Conservation (phyloP, 805 yeast genomes). For the Lipomyces orientalis region DNA sequence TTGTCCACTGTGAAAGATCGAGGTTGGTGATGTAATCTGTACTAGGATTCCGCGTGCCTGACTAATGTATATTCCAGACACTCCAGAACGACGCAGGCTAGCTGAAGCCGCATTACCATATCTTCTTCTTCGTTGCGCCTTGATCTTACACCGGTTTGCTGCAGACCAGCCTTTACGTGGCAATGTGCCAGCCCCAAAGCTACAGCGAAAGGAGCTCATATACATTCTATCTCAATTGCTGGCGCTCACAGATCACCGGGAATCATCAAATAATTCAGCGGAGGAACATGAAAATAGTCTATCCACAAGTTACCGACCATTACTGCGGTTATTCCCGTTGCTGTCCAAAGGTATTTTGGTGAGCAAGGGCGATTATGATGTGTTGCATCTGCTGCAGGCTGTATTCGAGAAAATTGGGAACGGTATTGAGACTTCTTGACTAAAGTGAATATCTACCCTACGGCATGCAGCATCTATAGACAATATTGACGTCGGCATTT, state of each 20-base stretch:
- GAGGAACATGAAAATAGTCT: neutral
- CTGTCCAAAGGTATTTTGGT: constrained; percentile 36
- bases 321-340: constrained; percentile 30
- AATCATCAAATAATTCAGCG: constrained; percentile 10
- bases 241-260: constrained; percentile 17
- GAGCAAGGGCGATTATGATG: constrained; percentile 28
- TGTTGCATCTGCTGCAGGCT: constrained; percentile 30
- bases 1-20: constrained; percentile 45
- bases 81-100: constrained; percentile 32
- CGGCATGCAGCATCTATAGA: neutral
- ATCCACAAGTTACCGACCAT: constrained; percentile 27
- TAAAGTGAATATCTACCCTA: neutral
- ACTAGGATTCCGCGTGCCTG: neutral
- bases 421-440: constrained; percentile 6
- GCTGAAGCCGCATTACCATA: constrained; percentile 51
- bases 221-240: constrained; percentile 38
- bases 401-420: constrained; percentile 34
- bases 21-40: constrained; percentile 29
- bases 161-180: constrained; percentile 66
- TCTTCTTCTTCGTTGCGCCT: constrained; percentile 62
- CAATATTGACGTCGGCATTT: neutral
- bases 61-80: constrained; percentile 5
- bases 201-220: constrained; percentile 67
- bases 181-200: constrained; percentile 66
- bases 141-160: constrained; percentile 66